Evolutionary conservation across 139 green algal species (phyloP).

Genomic region (Trebouxia sp.): DNA sequence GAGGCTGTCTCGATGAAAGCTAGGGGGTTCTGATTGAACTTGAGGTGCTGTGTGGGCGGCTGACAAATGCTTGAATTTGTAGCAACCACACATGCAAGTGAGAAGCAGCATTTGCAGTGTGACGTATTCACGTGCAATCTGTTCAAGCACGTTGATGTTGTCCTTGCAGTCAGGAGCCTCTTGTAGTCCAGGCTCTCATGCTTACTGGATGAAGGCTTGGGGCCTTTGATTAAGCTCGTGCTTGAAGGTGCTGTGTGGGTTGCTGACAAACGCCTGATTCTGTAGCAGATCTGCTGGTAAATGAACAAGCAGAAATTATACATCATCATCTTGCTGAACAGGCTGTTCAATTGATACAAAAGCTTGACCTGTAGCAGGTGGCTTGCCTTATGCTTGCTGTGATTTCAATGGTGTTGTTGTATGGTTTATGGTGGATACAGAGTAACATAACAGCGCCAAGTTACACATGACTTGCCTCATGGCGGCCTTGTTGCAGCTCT

Average conservation of each 20-base stretch:
- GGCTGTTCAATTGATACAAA: no score
- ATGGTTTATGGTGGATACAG: no score
- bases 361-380: no score
- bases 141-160: slow-evolving; percentile 49
- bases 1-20: slow-evolving; percentile 47
- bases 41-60: slow-evolving; percentile 8
- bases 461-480: slow-evolving; percentile 41
- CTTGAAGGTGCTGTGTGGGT: slow-evolving; percentile 24
- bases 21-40: slow-evolving; percentile 56
- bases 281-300: slow-evolving; percentile 31
- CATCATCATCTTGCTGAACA: background rate
- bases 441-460: no score
- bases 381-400: no score
- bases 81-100: background rate
- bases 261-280: slow-evolving; percentile 50
- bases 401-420: no score
- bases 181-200: slow-evolving; percentile 32
- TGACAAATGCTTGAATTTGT: slow-evolving; percentile 55
- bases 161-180: slow-evolving; percentile 55
- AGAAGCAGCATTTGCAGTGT: background rate
- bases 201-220: slow-evolving; percentile 48
- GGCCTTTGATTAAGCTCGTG: slow-evolving; percentile 59
- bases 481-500: slow-evolving; percentile 38
- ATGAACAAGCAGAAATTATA: background rate
- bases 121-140: slow-evolving; percentile 48